These are phyloP conservation scores for Gossypium turneri DNA, from an alignment of 345 rosid genomes.

Conservation along the genomic window DNA sequence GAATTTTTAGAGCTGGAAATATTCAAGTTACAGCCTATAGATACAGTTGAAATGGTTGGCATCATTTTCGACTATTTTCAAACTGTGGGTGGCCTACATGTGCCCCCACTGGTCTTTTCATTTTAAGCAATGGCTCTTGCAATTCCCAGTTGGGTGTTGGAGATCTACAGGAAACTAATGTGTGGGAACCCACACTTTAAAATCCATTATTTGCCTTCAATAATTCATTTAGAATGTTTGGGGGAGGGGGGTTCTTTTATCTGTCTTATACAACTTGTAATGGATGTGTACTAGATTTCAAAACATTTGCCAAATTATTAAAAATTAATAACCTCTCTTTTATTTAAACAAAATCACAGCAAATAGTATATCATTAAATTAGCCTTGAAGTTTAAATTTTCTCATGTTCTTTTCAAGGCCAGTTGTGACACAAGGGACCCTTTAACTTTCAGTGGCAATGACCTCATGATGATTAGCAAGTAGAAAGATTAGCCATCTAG, in stretches of 20 bases:
- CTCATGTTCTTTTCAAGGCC: not conserved
- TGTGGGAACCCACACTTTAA: constrained; percentile 24
- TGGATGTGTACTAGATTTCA: not conserved
- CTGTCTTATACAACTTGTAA: not conserved
- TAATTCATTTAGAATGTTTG: constrained; percentile 19
- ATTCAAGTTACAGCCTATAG: constrained; percentile 7
- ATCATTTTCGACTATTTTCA: constrained; percentile 2
- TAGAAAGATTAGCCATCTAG: too few relatives aligned
- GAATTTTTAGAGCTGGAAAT: not conserved
- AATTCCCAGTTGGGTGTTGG: constrained; percentile 8
- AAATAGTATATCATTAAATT: not conserved
- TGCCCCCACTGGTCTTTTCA: constrained; percentile 10
- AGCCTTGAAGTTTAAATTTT: not conserved
- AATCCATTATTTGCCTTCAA: constrained; percentile 20
- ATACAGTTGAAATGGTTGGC: not conserved
- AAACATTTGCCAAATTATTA: not conserved
- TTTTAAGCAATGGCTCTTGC: not conserved
- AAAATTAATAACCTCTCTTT: not conserved
- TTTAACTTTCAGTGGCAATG: too few relatives aligned
- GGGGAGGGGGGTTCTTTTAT: not conserved
- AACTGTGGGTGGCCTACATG: constrained; percentile 29
- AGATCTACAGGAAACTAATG: constrained; percentile 14
- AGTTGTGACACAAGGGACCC: not conserved
- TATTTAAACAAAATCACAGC: not conserved
- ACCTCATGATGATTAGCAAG: too few relatives aligned